Base-by-base conservation (phyloP, 116 monocot species). In the Trichopus zeylanicus region DNA sequence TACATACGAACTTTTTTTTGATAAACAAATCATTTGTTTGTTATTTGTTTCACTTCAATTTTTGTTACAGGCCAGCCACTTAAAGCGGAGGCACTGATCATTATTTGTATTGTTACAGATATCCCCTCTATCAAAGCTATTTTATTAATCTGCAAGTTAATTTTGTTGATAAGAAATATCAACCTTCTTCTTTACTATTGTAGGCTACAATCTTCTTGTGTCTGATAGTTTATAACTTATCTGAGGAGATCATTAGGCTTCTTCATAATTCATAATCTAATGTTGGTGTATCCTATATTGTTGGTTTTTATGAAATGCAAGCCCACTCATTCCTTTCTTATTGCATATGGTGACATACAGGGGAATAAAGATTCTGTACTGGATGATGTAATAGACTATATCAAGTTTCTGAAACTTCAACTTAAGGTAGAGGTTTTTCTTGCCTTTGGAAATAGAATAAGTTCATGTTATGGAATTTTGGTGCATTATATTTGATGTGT, bases 371-470 rank as follows among this genome's bases (percentile, higher is more conserved):
- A 61, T 61, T 69, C 76, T 52, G 61, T 64, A 7, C 56, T 81
- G 26, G 76, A 73, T 72, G 72, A 76, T 62, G 62, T 66, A 19
- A 76, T 76, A 6, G 73, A 81, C 46, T 81, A 76, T 53, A 66
- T 81, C 64, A 81, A 76, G 63, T 70, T 68, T 66, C 34, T 81
- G 76, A 81, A 81, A 69, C 42, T 66, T 23, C 72, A 71, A 39
- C 46, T 81, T n/a, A 58, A 69, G 64, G 81, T 73, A 69, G 21
- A 59, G 31, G 1, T 26, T 49, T 0, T 53, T 53, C 16, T 22
- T 9, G 7, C 49, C 22, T 24, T 7, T 25, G 19, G 3, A 20
- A 24, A 13, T 23, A 7, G 18, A 34, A 48, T 62, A 29, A 29
- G 7, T 49, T 20, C 28, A 1, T 30, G 46, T 42, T 26, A 23